Evolutionary conservation across 2,329 filamentous ascomycete genomes (phyloP), one percentile per base, ranked within the genome.

Genomic region (Sphaerulina vaccinii): DNA sequence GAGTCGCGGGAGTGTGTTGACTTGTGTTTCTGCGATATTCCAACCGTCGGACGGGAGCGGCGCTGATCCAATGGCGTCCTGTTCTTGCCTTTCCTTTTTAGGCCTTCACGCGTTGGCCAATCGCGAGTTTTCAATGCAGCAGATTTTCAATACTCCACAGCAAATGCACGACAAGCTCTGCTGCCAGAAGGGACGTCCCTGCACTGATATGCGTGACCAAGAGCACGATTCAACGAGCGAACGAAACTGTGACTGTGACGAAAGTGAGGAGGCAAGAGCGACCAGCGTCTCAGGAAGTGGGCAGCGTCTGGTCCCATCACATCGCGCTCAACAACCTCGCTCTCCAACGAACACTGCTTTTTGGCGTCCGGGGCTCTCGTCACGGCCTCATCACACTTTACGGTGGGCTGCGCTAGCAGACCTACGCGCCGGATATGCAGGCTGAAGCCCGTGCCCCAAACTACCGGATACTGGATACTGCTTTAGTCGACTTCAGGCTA

Each of bases 391-490:
- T 27, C 24, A n/a, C 18, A 48, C 29, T 15, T 23, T 37, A 18
- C 23, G n/a, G 19, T 41, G 37, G 18, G 33, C 27, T 23, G 16
- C 5, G 29, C 46, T 42, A 49, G 24, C 15, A 32, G 23, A 29
- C 47, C 18, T 21, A 42, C 18, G 24, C 47, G 38, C 38, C 47
- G 47, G 47, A 49, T 33, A 43, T 43, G 37, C 36, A 42, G 16
- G 22, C 46, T 27, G 11, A 33, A 6, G 22, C 9, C 45, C 45
- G 29, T 21, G 21, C 37, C 32, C 16, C 10, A 39, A 8, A 13
- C 4, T 39, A 32, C 27, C 27, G 27, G 27, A n/a, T n/a, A n/a
- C 32, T 11, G 32, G 5, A 35, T n/a, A 5, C 5, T 15, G 5
- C 32, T 11, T 15, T 15, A 6, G 16, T 32, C 32, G 11, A 6